phyloP scores from a whole-genome alignment of 352 stramenopile species.

The Albugo candida region DNA sequence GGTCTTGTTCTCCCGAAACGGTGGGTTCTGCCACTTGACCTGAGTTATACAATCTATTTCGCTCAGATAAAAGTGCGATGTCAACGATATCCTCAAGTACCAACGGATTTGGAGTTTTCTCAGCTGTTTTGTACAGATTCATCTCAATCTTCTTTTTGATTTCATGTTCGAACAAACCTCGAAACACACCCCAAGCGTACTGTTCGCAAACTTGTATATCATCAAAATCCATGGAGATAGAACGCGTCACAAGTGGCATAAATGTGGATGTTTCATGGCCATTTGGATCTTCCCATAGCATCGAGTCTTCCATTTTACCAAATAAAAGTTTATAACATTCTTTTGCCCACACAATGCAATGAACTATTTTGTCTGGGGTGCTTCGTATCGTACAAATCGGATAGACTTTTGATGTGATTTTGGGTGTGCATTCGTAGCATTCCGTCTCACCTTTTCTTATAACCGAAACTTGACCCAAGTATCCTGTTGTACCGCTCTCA shows the following conservation, averaged over 20 bases:
- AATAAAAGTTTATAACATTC: conserved; percentile 81
- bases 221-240: conserved; percentile 21
- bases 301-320: conserved; percentile 74
- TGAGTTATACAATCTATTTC: background rate
- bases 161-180: conserved; percentile 86
- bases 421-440: conserved; percentile 98
- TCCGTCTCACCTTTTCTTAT: conserved; percentile 95
- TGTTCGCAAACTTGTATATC: conserved; percentile 16
- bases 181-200: conserved; percentile 66
- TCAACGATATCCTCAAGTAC: conserved; percentile 33
- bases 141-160: conserved; percentile 93
- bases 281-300: conserved; percentile 86
- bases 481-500: conserved; percentile 97
- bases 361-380: conserved; percentile 97
- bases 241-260: conserved; percentile 49
- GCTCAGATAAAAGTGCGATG: background rate
- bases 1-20: conserved; percentile 23
- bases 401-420: conserved; percentile 93
- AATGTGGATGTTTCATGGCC: conserved; percentile 73
- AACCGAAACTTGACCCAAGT: conserved; percentile 93
- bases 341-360: conserved; percentile 99
- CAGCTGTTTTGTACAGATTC: conserved; percentile 91
- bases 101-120: conserved; percentile 74
- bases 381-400: conserved; percentile 99
- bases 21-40: conserved; percentile 7